Base-by-base conservation (phyloP, 2,329 filamentous ascomycete genomes). In the Monilinia fructigena region DNA sequence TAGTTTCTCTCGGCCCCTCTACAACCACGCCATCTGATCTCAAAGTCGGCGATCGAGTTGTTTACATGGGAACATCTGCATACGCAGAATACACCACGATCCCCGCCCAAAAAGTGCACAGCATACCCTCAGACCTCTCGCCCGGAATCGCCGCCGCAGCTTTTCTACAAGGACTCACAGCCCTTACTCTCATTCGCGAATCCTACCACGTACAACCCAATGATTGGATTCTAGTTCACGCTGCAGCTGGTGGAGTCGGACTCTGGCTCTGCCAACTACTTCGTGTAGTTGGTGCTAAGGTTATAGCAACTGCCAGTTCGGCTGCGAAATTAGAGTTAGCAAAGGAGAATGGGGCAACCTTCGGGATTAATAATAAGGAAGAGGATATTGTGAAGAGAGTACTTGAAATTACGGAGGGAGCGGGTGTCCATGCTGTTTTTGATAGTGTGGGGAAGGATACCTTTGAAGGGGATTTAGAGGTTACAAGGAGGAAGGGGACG, bases 381-480 rank as follows among this genome's bases (percentile, higher is more conserved):
- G 86, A 88, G 59, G 81, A 85, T 66, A 80, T 89, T 31, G 84
- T 84, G 67, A 78, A 77, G 54, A 82, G 84, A 75, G 87, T 92
- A 4, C 80, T 83, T 72, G 83, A 90, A 75, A 87, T 91, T 56
- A 97, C 93, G 0, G 84, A 82, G 1, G 89, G 89, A 0, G 80
- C 87, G 68, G 93, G 93, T 10, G 88, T 89, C 2, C 85, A 87
- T 70, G 92, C 89, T 12, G 89, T 96, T 42, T 96, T 93, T 76
- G 93, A 97, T 76, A 91, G 91, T 11, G 91, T 97, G 4, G 93
- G 93, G 18, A 92, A 92, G 79, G 83, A 84, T 60, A 97, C 93
- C 0, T 96, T 96, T 79, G 91, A 97, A 72, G 82, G 85, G 28
- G 89, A 89, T 74, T 76, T 97, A 69, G 86, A 93, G 70, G 85